phyloP scores from a whole-genome alignment of 805 yeast genomes.

The Metschnikowia proteae region DNA sequence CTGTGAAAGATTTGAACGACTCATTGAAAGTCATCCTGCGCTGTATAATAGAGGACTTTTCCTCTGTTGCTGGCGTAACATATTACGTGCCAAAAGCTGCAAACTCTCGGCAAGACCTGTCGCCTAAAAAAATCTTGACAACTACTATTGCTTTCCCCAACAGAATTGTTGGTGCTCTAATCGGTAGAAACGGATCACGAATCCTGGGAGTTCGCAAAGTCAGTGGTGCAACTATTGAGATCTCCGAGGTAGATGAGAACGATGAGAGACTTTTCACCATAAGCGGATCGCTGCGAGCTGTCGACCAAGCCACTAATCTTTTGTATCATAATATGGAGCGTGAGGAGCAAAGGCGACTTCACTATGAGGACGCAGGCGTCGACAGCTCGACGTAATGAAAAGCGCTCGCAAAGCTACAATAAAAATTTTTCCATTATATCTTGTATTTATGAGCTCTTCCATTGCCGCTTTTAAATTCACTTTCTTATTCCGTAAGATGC shows the following conservation, averaged over 20 bases:
- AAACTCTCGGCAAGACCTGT: conserved; percentile 1
- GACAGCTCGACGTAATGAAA: neutral
- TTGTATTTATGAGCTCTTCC: neutral
- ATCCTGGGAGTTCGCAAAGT: conserved; percentile 80
- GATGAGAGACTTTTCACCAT: conserved; percentile 70
- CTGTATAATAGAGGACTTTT: conserved; percentile 72
- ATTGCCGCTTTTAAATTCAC: neutral
- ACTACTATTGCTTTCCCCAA: conserved; percentile 62
- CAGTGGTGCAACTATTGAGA: conserved; percentile 75
- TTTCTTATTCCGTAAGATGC: neutral
- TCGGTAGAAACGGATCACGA: conserved; percentile 81
- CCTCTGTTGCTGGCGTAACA: conserved; percentile 58
- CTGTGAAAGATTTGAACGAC: conserved; percentile 56
- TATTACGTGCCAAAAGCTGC: conserved; percentile 54
- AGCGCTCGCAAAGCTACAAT: neutral
- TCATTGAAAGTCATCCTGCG: conserved; percentile 59
- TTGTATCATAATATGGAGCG: conserved; percentile 56
- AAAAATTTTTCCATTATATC: neutral
- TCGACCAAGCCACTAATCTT: conserved; percentile 56
- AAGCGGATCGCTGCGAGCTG: conserved; percentile 53
- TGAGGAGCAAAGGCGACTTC: conserved; percentile 47
- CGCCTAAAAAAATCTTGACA: conserved; percentile 15
- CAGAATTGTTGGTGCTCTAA: conserved; percentile 82
- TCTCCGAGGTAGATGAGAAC: conserved; percentile 62
- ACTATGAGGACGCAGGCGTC: neutral